Base-by-base conservation (phyloP, 345 rosid genomes). In the Mangifera indica region DNA sequence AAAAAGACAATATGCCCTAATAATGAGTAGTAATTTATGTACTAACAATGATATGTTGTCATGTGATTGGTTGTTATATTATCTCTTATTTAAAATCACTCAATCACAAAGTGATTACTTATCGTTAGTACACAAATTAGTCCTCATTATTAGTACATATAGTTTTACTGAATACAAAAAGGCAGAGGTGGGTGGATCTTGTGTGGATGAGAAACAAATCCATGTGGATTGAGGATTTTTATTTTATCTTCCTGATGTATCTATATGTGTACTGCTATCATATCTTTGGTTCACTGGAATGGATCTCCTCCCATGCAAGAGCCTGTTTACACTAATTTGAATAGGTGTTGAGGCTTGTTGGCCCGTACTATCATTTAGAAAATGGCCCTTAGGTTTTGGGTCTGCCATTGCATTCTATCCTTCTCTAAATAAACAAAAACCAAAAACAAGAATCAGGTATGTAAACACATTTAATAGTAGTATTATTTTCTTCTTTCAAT, bases 231-330 rank as follows among this genome's bases (percentile, higher is more conserved):
- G 60, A 20, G 49, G 60, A 34, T 15, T 42, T 40, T 17, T 25
- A 17, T 12, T 69, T 32, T 20, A 3, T 60, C 63, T n/a, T 9
- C 65, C 17, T 58, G 55, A 44, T 25, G 34, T n/a, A 6, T 58
- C 62, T 26, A 42, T 59, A 58, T 44, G 59, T 70, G 22, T 42
- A 9, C 14, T 70, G 63, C 11, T 26, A 48, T 58, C 25, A 2
- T 26, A 10, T 67, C 59, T 52, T n/a, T n/a, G 26, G 37, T 75
- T 57, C 32, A 42, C 54, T 24, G 42, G 25, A 74, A 20, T 69
- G 54, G 60, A 2, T 70, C 14, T 53, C 26, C 6, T 55, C 22
- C 59, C 54, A 20, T 60, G 34, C 26, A 25, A 25, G 75, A 37
- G 74, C 64, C 3, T 1, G 40, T 10, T 40, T 37, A 59, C 49